Evolutionary conservation across 2,329 filamentous ascomycete species (phyloP).

Genomic region (Calonectria honghensis): DNA sequence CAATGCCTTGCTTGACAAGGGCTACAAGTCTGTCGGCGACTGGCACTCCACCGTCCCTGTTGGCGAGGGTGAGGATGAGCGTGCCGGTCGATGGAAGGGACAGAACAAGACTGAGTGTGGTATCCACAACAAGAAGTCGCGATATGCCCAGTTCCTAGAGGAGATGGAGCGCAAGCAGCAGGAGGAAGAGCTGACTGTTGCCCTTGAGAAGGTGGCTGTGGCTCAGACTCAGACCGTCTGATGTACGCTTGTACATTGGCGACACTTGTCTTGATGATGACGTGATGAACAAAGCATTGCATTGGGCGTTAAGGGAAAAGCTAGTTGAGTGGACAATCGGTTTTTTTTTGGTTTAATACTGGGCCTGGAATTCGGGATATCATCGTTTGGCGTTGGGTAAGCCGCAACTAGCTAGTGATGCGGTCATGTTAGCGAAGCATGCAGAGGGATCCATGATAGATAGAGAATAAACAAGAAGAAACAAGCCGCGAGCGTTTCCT

Average conservation of each 20-base stretch:
- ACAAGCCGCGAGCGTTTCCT: constrained; percentile 29
- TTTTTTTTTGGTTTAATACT: constrained; percentile 34
- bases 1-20: constrained; percentile 90
- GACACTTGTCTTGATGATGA: constrained; percentile 50
- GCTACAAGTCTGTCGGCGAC: constrained; percentile 99
- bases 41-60: constrained; percentile 98
- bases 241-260: constrained; percentile 49
- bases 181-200: constrained; percentile 62
- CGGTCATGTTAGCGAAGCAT: constrained; percentile 40
- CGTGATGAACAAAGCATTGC: constrained; percentile 55
- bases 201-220: constrained; percentile 53
- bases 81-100: constrained; percentile 97
- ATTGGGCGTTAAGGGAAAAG: constrained; percentile 53
- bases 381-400: constrained; percentile 51
- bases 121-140: constrained; percentile 97
- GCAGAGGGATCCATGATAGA: constrained; percentile 37
- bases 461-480: constrained; percentile 42
- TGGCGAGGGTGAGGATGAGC: constrained; percentile 93
- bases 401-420: constrained; percentile 41
- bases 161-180: constrained; percentile 82
- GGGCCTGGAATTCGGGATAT: constrained; percentile 41
- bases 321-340: constrained; percentile 38
- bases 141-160: constrained; percentile 89
- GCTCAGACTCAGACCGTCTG: constrained; percentile 49
- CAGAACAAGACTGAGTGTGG: constrained; percentile 97